Conservation (phyloP, 1,139 yeast species). For the Protomyces macrosporus region DNA sequence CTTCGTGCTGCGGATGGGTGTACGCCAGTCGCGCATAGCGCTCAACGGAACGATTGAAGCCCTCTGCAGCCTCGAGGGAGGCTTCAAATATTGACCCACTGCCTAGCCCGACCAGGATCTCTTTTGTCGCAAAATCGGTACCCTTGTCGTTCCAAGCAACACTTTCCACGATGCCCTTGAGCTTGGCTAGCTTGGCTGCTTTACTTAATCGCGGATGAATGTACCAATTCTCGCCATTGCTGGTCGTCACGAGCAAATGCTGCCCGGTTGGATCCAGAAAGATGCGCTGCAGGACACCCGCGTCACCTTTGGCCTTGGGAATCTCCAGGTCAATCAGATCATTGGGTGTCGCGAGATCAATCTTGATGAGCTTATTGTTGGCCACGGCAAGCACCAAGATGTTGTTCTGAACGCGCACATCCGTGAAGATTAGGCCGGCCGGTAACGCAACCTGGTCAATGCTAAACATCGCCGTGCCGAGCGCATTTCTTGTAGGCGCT, state of each 20-base stretch:
- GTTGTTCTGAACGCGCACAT: conserved; percentile 17
- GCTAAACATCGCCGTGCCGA: conserved; percentile 6
- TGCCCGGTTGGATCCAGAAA: conserved; percentile 50
- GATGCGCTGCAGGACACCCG: conserved; percentile 40
- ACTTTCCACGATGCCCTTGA: conserved; percentile 39
- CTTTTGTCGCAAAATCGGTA: conserved; percentile 4
- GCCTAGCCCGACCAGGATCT: conserved; percentile 8
- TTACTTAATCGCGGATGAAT: conserved; percentile 42
- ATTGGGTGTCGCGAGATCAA: conserved; percentile 15
- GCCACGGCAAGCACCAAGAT: conserved; percentile 17
- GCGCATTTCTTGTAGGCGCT: background rate
- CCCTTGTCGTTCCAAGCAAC: conserved; percentile 18
- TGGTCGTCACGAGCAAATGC: conserved; percentile 48
- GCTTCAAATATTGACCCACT: conserved; percentile 1
- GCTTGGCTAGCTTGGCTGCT: conserved; percentile 43
- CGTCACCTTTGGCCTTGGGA: conserved; percentile 32
- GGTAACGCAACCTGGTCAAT: conserved; percentile 20
- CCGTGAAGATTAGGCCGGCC: conserved; percentile 8
- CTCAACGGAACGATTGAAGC: conserved; percentile 15
- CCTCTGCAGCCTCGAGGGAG: conserved; percentile 18
- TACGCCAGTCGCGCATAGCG: conserved; percentile 12
- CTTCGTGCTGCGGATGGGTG: background rate
- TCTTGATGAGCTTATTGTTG: conserved; percentile 14
- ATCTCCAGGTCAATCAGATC: conserved; percentile 28
- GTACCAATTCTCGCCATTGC: conserved; percentile 46